Base-by-base conservation (phyloP, 495 filamentous ascomycete species). In the Aspergillus carlsbadensis region DNA sequence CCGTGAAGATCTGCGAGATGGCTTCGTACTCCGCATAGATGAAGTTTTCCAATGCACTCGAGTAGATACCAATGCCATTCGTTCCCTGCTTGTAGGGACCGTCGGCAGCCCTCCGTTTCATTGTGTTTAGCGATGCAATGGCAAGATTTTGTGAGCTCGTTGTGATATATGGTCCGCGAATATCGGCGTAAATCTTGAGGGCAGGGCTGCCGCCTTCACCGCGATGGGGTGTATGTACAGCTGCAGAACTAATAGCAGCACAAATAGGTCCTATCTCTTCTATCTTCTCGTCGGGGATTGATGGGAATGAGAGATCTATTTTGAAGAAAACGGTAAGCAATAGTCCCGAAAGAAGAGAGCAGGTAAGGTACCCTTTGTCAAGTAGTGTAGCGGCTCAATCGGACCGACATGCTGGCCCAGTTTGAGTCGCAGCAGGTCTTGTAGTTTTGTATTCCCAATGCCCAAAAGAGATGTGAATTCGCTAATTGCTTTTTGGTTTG, bases 31-130 rank as follows among this genome's bases (percentile, higher is more conserved):
- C 94, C 29, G 90, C 84, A 20, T 84, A 70, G 62, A 96, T 92
- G 50, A 96, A 84, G 3, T 84, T 87, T 69, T 96, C 91, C 74
- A 98, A 82, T 2, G 87, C 89, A 59, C 86, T 87, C 0, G 90
- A 89, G 60, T 99, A 99, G 22, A 86, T 89, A 0, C 88, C 89
- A 60, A 98, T 95, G 14, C 91, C 94, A 70, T 92, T 97, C 22
- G 90, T 92, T n/a, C 91, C 92, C 64, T 91, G 84, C 45, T 87
- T 82, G 67, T 99, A 98, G 31, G 92, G 82, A 1, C 88, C 87
- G 63, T 93, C 90, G 0, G 84, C 78, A 14, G 83, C 81, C 67
- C 87, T 87, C 65, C 91, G 88, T 65, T 89, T 91, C 34, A 91
- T 86, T 5, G 92, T 97, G 65, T 85, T 95, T 49, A 96, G 81